A percentile compares a stretch with the other conserved stretches of the same genome.
Conservation (phyloP, 1,284 basidiomycete species). For the Papiliotrema fonsecae region DNA sequence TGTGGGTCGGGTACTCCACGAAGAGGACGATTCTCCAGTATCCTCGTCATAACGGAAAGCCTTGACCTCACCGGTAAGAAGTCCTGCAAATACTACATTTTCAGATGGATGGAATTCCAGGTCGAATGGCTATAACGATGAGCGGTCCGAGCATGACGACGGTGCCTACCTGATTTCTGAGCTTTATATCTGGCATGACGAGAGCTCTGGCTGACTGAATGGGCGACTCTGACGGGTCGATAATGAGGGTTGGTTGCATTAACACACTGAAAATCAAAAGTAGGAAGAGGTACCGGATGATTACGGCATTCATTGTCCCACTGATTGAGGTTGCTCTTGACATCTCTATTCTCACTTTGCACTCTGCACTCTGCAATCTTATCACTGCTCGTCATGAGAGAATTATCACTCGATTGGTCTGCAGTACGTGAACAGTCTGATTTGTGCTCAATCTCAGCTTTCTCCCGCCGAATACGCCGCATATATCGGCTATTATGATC, state of each 20-base stretch:
- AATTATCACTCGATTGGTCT: neutral
- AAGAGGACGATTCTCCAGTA: slow-evolving; percentile 40
- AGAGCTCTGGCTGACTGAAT: no score
- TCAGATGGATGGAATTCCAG: slow-evolving; percentile 74
- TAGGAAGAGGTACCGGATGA: no score
- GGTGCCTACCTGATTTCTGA: slow-evolving; percentile 39
- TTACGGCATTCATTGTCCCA: no score
- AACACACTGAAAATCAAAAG: no score
- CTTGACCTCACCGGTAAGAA: slow-evolving; percentile 77
- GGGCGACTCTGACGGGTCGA: no score
- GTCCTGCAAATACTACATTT: slow-evolving; percentile 66
- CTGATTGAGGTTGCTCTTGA: no score
- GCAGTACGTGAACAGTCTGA: no score
- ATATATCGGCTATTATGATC: neutral
- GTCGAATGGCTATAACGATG: slow-evolving; percentile 73
- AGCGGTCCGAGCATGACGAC: neutral
- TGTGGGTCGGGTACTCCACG: slow-evolving; percentile 42
- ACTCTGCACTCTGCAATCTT: neutral
- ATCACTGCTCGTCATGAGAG: neutral
- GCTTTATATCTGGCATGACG: slow-evolving; percentile 46
- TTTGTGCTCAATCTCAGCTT: neutral
- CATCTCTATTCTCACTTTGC: neutral
- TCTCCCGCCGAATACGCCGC: neutral
- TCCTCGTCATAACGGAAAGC: slow-evolving; percentile 67
- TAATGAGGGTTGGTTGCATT: no score